Evolutionary conservation across 768 basidiomycete genomes (phyloP).

Genomic region (Heimioporus sp.): DNA sequence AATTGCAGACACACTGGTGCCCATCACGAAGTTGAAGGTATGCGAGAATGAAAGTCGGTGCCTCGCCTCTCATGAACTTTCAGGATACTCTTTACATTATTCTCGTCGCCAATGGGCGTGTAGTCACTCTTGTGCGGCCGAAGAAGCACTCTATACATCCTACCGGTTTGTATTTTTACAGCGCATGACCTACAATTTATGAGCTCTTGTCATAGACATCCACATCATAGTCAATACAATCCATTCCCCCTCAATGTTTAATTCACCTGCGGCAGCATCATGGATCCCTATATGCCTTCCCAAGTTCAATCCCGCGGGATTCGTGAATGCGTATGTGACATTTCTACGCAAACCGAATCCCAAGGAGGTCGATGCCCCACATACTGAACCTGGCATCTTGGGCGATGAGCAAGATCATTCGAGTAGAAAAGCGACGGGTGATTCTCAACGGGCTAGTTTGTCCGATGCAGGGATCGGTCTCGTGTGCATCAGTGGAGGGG

Average conservation of each 20-base stretch:
- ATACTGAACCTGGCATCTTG: background rate
- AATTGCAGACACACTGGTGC: slow-evolving; percentile 79
- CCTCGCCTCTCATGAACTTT: background rate
- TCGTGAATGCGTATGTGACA: slow-evolving; percentile 88
- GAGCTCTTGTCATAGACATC: slow-evolving; percentile 52
- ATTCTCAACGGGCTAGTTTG: slow-evolving; percentile 15
- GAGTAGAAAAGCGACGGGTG: background rate
- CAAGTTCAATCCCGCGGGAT: slow-evolving; percentile 85
- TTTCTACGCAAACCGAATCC: slow-evolving; percentile 51
- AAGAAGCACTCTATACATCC: slow-evolving; percentile 95
- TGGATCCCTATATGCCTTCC: slow-evolving; percentile 97
- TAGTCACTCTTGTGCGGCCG: slow-evolving; percentile 86
- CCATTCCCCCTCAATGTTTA: slow-evolving; percentile 73
- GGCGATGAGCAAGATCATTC: slow-evolving; percentile 4
- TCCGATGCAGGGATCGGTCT: slow-evolving; percentile 51
- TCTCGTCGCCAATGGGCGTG: slow-evolving; percentile 71
- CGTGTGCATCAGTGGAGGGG: slow-evolving; percentile 77
- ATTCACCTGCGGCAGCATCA: slow-evolving; percentile 76
- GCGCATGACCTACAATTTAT: background rate
- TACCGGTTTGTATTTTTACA: slow-evolving; percentile 51
- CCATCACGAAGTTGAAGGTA: slow-evolving; percentile 78
- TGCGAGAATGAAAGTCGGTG: background rate
- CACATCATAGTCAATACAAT: slow-evolving; percentile 93
- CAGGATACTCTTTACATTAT: slow-evolving; percentile 92
- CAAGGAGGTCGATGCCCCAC: slow-evolving; percentile 3